Percentiles rank a stretch among this genome's conserved stretches.
Evolutionary conservation across 1,284 basidiomycete species (phyloP).

Genomic region (Malassezia nana): DNA sequence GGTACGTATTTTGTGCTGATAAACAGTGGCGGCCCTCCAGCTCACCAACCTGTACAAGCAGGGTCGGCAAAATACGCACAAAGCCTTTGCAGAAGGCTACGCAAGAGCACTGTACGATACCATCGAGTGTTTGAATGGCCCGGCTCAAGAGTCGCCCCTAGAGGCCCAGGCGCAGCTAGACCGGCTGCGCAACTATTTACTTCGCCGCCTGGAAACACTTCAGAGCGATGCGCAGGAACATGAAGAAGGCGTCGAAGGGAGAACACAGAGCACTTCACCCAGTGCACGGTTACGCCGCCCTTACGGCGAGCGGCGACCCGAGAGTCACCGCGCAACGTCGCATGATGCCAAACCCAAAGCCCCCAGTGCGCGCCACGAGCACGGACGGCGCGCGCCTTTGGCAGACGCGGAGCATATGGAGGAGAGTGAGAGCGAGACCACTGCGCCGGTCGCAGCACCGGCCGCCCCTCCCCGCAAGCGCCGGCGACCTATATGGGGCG

Average conservation of each 20-base stretch:
- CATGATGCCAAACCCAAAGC: neutral
- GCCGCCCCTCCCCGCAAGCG: neutral
- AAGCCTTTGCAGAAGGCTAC: constrained; percentile 13
- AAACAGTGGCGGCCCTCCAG: constrained; percentile 13
- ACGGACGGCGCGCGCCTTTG: neutral
- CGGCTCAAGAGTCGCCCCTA: neutral
- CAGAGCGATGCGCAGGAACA: constrained; percentile 9
- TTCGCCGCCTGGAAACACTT: constrained; percentile 9
- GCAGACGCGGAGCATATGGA: neutral
- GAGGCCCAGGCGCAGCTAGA: neutral
- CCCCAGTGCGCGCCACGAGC: neutral
- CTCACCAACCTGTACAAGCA: constrained; percentile 17
- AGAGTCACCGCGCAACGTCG: neutral
- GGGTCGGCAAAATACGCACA: constrained; percentile 9
- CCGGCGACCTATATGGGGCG: neutral
- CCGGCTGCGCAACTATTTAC: constrained; percentile 2
- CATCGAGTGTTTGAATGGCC: neutral
- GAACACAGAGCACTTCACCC: neutral
- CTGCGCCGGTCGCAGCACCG: neutral
- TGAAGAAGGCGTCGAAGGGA: neutral
- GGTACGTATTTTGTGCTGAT: neutral
- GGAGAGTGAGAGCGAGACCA: neutral
- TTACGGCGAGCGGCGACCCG: neutral
- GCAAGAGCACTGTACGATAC: constrained; percentile 8
- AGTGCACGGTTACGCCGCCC: neutral